Evolutionary conservation across 2,329 filamentous ascomycete genomes (phyloP), one percentile per base, ranked within the genome.

Genomic region (Exophiala spinifera): DNA sequence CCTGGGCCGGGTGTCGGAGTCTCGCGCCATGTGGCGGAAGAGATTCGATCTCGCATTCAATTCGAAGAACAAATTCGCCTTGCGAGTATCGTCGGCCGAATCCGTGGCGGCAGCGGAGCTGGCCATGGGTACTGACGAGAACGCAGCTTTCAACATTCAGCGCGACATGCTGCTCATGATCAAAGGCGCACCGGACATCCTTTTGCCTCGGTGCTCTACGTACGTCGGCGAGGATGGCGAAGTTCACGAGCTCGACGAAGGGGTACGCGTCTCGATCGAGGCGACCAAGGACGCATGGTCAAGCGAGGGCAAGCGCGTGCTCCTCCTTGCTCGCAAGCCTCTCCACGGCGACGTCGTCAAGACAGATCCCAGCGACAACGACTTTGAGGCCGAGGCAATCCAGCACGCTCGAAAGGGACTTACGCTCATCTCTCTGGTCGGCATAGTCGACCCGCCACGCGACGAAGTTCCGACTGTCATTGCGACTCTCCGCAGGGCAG

Each of bases 51-150:
- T 89, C 23, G 81, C 85, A 0, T 91, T 91, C 69, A 91, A 91
- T 72, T 89, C 85, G 71, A 89, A 89, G 74, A 91, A 90, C 72
- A 91, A 91, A 70, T 91, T 84, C 66, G 91, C 90, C 83, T 80
- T 91, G 51, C 78, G 82, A 31, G 79, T 84, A 0, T 80, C 86
- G 46, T 74, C 74, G 10, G 66, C 67, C 1, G 52, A 55, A 7
- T 55, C 64, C 6, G 47, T 59, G 7, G 39, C 42, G 3, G 61
- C 59, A 14, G 33, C 57, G 10, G 46, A 23, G 11, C 46, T 46
- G 13, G 57, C 59, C 2, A 61, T 79, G 36, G 70, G 69, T 1
- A 13, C 44, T 2, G 39, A 37, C 14, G 64, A 66, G n/a, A 63
- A 66, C 3, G 55, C 61, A 62, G 53, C 56, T 61, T 53, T 59